Percentiles rank a stretch among this genome's conserved stretches.
Conservation (phyloP, 495 filamentous ascomycete species). For the Podospora comata region DNA sequence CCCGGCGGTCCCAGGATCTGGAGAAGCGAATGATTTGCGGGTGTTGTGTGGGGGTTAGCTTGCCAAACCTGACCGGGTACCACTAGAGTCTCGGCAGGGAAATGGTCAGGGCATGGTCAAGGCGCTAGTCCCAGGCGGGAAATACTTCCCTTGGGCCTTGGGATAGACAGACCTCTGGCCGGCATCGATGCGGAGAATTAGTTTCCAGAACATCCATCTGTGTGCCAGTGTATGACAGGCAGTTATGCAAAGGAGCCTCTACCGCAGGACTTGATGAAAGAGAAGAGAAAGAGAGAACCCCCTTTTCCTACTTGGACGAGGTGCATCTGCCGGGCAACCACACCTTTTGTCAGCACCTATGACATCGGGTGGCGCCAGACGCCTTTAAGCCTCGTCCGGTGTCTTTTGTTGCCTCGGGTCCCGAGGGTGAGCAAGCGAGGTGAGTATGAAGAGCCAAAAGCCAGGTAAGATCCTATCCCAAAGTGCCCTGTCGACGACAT, state of each 20-base stretch:
- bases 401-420: background rate
- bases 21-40: constrained; percentile 25
- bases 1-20: constrained; percentile 23
- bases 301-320: background rate
- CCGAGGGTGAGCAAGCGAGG: background rate
- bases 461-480: background rate
- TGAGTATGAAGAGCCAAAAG: background rate
- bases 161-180: background rate
- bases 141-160: constrained; percentile 12
- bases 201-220: constrained; percentile 2
- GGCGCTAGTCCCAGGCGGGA: constrained; percentile 23
- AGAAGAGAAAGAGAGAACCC: background rate
- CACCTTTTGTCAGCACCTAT: background rate
- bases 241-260: background rate
- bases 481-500: background rate
- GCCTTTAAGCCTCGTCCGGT: background rate
- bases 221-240: constrained; percentile 5
- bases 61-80: constrained; percentile 8
- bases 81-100: constrained; percentile 18
- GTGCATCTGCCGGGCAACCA: background rate
- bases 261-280: background rate
- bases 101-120: constrained; percentile 15
- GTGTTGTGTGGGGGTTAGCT: constrained; percentile 41
- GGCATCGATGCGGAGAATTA: constrained; percentile 7
- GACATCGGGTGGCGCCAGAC: background rate